Evolutionary conservation across 2,329 filamentous ascomycete species (phyloP).

Genomic region (Colletotrichum sublineola): DNA sequence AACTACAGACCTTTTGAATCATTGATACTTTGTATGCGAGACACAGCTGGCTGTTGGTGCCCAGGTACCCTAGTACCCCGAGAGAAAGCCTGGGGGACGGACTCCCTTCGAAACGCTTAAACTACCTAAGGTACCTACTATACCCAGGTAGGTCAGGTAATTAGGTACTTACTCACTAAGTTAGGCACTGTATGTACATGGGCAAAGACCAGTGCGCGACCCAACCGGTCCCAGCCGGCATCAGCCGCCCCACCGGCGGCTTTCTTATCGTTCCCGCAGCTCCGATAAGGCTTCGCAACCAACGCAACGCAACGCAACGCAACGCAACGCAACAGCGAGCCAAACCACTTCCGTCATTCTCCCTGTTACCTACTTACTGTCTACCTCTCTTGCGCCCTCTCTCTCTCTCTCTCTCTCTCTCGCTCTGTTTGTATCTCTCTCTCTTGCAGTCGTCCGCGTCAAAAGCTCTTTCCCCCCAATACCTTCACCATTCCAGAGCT

Average conservation of each 20-base stretch:
- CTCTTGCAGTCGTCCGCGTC: conserved; percentile 6
- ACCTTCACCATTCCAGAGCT: conserved; percentile 32
- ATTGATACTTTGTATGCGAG: too few relatives aligned
- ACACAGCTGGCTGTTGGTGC: too few relatives aligned
- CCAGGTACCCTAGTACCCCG: background rate
- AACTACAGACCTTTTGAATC: background rate
- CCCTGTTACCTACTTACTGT: background rate
- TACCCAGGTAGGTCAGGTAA: too few relatives aligned
- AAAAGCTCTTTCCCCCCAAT: conserved; percentile 19
- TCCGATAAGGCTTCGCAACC: conserved; percentile 38
- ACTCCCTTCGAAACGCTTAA: background rate
- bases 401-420: background rate
- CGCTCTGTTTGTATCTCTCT: background rate
- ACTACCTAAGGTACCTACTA: too few relatives aligned
- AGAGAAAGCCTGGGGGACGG: background rate
- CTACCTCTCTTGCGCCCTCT: background rate
- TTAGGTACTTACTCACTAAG: too few relatives aligned
- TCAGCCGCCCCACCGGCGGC: background rate
- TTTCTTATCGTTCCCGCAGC: conserved; percentile 38
- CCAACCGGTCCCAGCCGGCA: conserved; percentile 25
- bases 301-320: too few relatives aligned
- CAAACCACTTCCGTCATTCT: conserved; percentile 37
- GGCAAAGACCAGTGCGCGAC: background rate
- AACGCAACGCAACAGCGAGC: conserved; percentile 12
- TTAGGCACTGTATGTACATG: too few relatives aligned